Evolutionary conservation across 1,139 yeast species (phyloP).

Genomic region (Lodderomyces metapsilosis): DNA sequence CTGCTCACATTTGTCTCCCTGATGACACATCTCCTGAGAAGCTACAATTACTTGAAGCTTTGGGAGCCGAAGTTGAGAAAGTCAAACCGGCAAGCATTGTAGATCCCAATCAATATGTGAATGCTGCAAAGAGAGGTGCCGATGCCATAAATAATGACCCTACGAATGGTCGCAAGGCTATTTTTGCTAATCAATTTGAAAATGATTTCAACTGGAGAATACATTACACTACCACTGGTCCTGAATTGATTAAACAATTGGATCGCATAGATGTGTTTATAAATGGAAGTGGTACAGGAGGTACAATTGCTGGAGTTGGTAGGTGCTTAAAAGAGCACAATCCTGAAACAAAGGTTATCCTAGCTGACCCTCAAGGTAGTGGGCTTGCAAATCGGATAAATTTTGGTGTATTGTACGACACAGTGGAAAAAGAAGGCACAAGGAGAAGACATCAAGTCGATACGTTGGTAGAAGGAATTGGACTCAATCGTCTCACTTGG

Average conservation of each 20-base stretch:
- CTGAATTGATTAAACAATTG: conserved; percentile 79
- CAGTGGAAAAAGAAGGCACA: conserved; percentile 87
- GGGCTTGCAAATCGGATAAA: conserved; percentile 85
- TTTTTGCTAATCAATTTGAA: conserved; percentile 95
- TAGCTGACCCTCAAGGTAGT: conserved; percentile 96
- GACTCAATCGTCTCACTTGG: conserved; percentile 79
- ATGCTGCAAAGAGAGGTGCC: conserved; percentile 74
- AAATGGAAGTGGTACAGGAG: conserved; percentile 73
- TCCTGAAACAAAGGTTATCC: conserved; percentile 42
- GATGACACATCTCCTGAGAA: conserved; percentile 91
- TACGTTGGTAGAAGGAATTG: conserved; percentile 91
- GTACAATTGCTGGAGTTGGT: conserved; percentile 88
- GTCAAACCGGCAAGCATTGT: conserved; percentile 95
- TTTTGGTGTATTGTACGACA: conserved; percentile 90
- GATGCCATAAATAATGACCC: conserved; percentile 40
- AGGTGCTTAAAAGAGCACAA: conserved; percentile 58
- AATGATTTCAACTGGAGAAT: conserved; percentile 87
- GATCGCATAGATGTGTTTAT: conserved; percentile 69
- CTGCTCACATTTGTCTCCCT: conserved; percentile 90
- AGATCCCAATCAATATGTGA: conserved; percentile 90
- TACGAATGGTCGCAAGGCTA: conserved; percentile 49
- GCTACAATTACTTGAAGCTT: conserved; percentile 60
- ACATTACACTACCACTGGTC: conserved; percentile 84
- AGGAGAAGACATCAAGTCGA: conserved; percentile 95
- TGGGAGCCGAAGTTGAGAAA: conserved; percentile 85